Conservation (phyloP, 176 grass and related monocot genomes). For the Cenchrus purpureus region DNA sequence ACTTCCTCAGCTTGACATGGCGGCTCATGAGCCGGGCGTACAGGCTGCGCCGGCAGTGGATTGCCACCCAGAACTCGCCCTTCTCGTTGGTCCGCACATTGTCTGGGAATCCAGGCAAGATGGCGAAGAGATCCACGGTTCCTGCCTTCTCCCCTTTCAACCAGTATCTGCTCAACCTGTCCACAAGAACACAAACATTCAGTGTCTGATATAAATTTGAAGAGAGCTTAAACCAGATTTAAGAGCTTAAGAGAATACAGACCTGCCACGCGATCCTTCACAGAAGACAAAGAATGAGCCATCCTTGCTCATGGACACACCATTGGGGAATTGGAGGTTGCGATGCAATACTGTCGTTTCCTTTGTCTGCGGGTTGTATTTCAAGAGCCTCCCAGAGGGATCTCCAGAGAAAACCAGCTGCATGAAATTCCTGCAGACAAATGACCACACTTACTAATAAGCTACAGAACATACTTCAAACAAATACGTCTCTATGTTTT, state of each 20-base stretch:
- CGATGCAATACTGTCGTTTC: constrained; percentile 78
- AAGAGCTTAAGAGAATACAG: neutral
- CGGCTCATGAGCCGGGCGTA: constrained; percentile 62
- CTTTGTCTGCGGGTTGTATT: constrained; percentile 72
- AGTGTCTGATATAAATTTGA: neutral
- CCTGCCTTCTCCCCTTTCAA: constrained; percentile 90
- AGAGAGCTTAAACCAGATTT: constrained; percentile 23
- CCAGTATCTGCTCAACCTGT: constrained; percentile 87
- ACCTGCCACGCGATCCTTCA: constrained; percentile 83
- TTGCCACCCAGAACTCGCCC: constrained; percentile 97
- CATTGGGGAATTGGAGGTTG: constrained; percentile 86
- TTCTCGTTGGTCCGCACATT: constrained; percentile 86
- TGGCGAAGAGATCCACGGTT: constrained; percentile 68
- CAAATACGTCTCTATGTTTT: neutral
- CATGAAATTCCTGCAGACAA: constrained; percentile 77
- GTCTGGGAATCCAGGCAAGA: constrained; percentile 91
- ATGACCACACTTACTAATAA: neutral
- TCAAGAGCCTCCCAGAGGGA: constrained; percentile 86
- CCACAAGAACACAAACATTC: neutral
- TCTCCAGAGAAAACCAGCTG: constrained; percentile 82
- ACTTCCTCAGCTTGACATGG: constrained; percentile 58
- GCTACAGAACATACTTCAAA: neutral
- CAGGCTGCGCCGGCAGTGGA: constrained; percentile 60
- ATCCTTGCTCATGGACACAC: constrained; percentile 89
- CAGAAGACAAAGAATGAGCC: constrained; percentile 89